Conservation (phyloP, 805 yeast species). For the Cyberlindnera xylosilytica region DNA sequence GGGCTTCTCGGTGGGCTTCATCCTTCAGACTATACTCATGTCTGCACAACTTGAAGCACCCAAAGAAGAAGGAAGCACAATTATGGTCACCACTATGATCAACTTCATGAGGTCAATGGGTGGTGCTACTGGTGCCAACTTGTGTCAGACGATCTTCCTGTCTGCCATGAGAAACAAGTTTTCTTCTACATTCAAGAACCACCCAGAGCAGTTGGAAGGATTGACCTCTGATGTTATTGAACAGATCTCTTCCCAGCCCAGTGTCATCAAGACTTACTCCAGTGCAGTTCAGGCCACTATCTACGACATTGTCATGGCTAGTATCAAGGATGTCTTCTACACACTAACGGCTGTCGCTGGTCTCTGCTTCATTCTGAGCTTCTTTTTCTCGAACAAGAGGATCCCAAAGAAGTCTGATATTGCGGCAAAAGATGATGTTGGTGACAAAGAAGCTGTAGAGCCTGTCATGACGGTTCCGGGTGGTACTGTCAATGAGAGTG, state of each 20-base stretch:
- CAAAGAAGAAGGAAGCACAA: conserved; percentile 45
- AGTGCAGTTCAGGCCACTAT: conserved; percentile 8
- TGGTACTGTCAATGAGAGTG: no score
- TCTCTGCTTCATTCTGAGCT: conserved; percentile 29
- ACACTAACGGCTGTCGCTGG: conserved; percentile 37
- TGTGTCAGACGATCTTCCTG: conserved; percentile 41
- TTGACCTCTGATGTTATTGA: background rate
- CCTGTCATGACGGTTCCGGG: no score
- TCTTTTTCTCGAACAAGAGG: conserved; percentile 39
- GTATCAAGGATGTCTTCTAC: conserved; percentile 39
- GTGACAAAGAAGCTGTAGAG: no score
- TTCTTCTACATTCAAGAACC: background rate
- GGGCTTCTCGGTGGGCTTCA: conserved; percentile 36
- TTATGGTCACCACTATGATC: conserved; percentile 44
- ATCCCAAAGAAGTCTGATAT: no score
- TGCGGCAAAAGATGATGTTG: no score
- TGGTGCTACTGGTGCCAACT: conserved; percentile 41
- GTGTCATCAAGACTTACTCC: background rate
- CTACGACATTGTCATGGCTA: conserved; percentile 29
- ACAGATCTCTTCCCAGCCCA: conserved; percentile 2
- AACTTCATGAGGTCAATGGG: conserved; percentile 44
- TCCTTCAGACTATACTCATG: conserved; percentile 31
- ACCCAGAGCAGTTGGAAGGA: background rate
- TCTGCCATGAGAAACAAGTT: conserved; percentile 17
- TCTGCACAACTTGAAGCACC: conserved; percentile 48